Base-by-base conservation (phyloP, 2,329 filamentous ascomycete genomes). In the Hawksworthiomyces lignivorus region DNA sequence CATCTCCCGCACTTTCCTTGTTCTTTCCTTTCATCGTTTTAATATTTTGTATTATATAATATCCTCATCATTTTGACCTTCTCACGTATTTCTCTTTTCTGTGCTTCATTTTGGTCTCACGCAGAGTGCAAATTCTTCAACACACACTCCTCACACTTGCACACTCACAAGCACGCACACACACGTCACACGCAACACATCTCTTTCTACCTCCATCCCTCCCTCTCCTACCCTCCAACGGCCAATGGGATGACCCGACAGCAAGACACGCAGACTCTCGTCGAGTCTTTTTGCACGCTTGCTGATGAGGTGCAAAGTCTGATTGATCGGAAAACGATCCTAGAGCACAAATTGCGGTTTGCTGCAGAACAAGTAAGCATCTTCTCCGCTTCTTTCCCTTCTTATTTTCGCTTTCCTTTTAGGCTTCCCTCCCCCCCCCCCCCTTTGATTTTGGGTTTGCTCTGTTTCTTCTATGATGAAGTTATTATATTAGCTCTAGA, bases 401-500 rank as follows among this genome's bases (percentile, higher is more conserved):
- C 14, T 17, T 28, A 35, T 35, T 40, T 36, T 31, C 36, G 28
- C 14, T 20, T 34, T 39, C 36, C 41, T 35, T 33, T 37, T 22
- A 32, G 9, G 11, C 11, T 9, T 31, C 36, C 29, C 35, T 31
- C 19, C 36, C 21, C 30, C 17, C 30, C 40, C 19, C 17, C 26
- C n/a, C 15, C 8, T 26, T 34, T 21, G 36, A 5, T 31, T 24
- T 28, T 32, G 29, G 17, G 11, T 31, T 9, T 11, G 3, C 10
- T 43, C 15, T 27, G 35, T 27, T 32, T 39, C 46, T 49, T 47
- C 36, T 48, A 46, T 56, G 50, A 67, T 70, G 67, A 70, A 67
- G 62, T 65, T 51, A 56, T 39, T 55, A 55, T 59, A 59, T 83
- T 86, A 87, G 83, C 83, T 87, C 83, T 87, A 87, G 83, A 87